A percentile compares a stretch with the other conserved stretches of the same genome.
These are phyloP conservation scores for Aeschynomene evenia DNA, from an alignment of 306 rosid species.

Conservation along the genomic window DNA sequence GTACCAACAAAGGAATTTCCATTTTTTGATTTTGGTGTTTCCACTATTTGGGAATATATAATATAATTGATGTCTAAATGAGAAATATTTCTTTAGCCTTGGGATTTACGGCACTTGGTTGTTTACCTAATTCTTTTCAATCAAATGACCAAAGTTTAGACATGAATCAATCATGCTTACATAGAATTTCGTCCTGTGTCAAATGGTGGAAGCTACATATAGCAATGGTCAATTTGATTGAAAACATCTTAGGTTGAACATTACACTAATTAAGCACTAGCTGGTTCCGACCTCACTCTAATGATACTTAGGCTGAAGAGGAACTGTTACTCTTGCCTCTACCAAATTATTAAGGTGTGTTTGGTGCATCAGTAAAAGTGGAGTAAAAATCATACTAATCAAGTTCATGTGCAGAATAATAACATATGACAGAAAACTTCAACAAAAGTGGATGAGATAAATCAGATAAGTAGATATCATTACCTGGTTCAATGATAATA, in stretches of 20 bases:
- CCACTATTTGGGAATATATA: no score
- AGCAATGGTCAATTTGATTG: neutral
- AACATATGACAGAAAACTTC: no score
- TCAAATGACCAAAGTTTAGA: neutral
- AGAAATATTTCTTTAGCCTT: neutral
- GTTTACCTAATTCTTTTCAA: neutral
- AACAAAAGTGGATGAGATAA: no score
- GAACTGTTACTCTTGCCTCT: neutral
- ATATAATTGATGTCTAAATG: no score
- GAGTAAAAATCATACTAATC: no score
- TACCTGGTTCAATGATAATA: no score
- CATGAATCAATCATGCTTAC: neutral
- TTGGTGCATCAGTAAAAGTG: no score
- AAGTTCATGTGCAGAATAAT: no score
- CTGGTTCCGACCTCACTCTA: neutral
- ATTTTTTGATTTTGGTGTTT: no score
- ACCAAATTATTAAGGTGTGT: no score
- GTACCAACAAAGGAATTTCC: neutral
- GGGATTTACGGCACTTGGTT: neutral
- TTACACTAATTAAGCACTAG: neutral
- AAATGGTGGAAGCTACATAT: neutral
- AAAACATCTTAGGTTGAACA: neutral
- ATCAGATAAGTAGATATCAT: no score
- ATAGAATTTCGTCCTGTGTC: neutral
- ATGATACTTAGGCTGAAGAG: neutral